These are phyloP conservation scores for Pseudoscleropodium purum DNA, from an alignment of 225 moss, liverwort and hornwort species.

Conservation along the genomic window DNA sequence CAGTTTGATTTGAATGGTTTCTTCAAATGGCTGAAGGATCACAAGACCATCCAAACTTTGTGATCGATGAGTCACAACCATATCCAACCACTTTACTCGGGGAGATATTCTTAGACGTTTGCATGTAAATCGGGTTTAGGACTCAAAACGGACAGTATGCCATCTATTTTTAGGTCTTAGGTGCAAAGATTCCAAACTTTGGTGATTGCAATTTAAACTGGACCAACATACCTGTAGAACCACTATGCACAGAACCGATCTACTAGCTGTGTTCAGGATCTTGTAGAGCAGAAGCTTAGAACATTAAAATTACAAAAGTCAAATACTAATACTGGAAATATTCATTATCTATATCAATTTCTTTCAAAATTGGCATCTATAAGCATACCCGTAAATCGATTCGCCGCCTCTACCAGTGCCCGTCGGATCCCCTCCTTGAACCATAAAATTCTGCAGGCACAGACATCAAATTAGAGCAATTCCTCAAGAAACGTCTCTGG, in stretches of 20 bases:
- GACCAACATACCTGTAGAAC: not conserved
- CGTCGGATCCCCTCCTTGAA: slow-evolving; percentile 93
- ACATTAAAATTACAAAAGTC: not conserved
- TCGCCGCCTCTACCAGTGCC: slow-evolving; percentile 98
- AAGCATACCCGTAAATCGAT: slow-evolving; percentile 82
- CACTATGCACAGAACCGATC: not conserved
- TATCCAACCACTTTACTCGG: not conserved
- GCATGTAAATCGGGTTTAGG: not conserved
- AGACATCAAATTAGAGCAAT: not conserved
- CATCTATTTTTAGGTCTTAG: not conserved
- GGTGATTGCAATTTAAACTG: not conserved
- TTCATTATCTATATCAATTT: not conserved
- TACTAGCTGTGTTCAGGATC: not conserved
- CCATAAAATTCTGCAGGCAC: slow-evolving; percentile 80
- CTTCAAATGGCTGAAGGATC: not conserved
- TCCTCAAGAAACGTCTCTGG: not conserved
- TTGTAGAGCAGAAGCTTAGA: not conserved
- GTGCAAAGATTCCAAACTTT: not conserved
- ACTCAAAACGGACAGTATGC: not conserved
- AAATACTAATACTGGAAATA: not conserved
- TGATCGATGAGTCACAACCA: not conserved
- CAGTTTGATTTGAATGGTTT: not conserved
- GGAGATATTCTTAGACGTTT: not conserved
- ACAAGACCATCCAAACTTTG: not conserved
- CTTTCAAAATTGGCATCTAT: not conserved